These are phyloP conservation scores for Liriodendron chinense DNA, from an alignment of 164 flowering plant species.

Conservation along the genomic window DNA sequence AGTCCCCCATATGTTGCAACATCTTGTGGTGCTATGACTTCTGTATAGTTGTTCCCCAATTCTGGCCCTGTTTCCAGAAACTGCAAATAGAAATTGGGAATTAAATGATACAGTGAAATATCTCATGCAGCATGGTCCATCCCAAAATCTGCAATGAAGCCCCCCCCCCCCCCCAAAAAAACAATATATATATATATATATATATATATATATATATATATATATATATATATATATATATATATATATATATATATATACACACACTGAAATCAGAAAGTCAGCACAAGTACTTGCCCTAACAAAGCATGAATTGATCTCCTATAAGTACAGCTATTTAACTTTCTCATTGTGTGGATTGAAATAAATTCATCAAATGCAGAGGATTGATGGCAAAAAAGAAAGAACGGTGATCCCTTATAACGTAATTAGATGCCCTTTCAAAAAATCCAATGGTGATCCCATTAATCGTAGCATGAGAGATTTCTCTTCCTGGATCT, in stretches of 20 bases:
- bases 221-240: no score
- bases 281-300: background rate
- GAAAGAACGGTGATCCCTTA: background rate
- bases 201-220: no score
- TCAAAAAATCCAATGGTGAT: no score
- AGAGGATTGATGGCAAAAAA: background rate
- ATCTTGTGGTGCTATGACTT: constrained; percentile 96
- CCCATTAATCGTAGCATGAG: no score
- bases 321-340: background rate
- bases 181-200: no score
- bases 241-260: no score
- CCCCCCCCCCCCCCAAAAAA: background rate
- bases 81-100: constrained; percentile 36
- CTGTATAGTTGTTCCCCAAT: constrained; percentile 70
- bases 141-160: background rate
- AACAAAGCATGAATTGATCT: background rate
- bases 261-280: background rate
- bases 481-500: no score
- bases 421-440: no score
- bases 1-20: constrained; percentile 99
- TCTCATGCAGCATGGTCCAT: background rate
- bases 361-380: background rate
- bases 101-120: no score
- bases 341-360: background rate
- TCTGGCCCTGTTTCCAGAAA: constrained; percentile 85